A percentile compares a stretch with the other conserved stretches of the same genome.
Conservation (phyloP, 1,284 basidiomycete species). For the Schizopora paradoxa region DNA sequence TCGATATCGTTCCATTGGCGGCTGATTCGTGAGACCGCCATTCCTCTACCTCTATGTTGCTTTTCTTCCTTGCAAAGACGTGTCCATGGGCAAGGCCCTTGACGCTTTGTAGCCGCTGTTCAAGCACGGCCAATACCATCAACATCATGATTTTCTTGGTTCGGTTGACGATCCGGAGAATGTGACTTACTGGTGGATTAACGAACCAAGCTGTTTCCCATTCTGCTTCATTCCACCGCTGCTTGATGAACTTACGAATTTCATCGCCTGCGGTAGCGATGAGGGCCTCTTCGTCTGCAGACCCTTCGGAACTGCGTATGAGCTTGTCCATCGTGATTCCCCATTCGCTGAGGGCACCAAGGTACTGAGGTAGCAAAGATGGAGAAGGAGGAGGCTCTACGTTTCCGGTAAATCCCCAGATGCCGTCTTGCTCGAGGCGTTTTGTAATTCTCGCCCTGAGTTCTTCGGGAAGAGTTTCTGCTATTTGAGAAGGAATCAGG, state of each 20-base stretch:
- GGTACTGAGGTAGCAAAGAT: conserved; percentile 47
- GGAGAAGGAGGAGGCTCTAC: conserved; percentile 53
- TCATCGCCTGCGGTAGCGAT: conserved; percentile 49
- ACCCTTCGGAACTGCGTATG: conserved; percentile 42
- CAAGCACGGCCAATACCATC: neutral
- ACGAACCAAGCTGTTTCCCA: conserved; percentile 88
- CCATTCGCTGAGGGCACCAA: conserved; percentile 65
- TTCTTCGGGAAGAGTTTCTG: conserved; percentile 24
- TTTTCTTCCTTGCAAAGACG: conserved; percentile 64
- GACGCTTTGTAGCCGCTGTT: conserved; percentile 71
- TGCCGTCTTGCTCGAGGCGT: conserved; percentile 61
- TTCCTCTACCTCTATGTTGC: neutral
- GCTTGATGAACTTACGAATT: conserved; percentile 55
- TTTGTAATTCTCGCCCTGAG: conserved; percentile 3
- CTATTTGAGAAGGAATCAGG: conserved; percentile 40
- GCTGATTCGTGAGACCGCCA: no score
- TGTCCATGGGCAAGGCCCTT: conserved; percentile 75
- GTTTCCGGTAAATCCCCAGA: conserved; percentile 73
- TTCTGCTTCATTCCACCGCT: conserved; percentile 55
- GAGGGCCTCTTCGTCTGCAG: conserved; percentile 47
- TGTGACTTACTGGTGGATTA: conserved; percentile 64
- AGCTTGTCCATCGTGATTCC: conserved; percentile 56
- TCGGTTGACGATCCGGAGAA: neutral
- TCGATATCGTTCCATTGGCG: no score
- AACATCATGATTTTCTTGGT: neutral